Evolutionary conservation across 352 stramenopile genomes (phyloP), one percentile per base, ranked within the genome.

Genomic region (Globisporangium cederbergense): DNA sequence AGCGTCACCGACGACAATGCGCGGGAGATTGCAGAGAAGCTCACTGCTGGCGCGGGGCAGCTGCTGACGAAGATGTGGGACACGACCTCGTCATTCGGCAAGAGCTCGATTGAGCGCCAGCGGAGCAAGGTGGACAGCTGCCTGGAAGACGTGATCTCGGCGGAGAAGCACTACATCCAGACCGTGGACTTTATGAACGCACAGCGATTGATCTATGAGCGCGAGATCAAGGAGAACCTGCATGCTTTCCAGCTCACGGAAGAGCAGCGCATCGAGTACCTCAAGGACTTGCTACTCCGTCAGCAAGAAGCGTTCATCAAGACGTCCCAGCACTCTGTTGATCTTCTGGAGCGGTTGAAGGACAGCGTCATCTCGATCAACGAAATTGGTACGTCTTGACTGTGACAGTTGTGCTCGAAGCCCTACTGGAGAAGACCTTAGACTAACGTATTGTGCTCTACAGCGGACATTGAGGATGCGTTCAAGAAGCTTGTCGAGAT

Each of bases 21-120:
- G n/a, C 78, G 85, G 38, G 80, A 91, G 36, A 68, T 85, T 22
- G 81, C 78, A 11, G 84, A 93, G 38, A 91, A 87, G 56, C 65
- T 87, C 22, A 77, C 73, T 34, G 70, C 77, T 30, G 79, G 72
- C 47, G 77, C 75, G 4, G 84, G 84, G 0, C 84, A 93, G 60
- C 49, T 95, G 16, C 70, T 95, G 36, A 90, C 82, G 9, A 91
- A 90, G 58, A 91, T 95, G 75, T 92, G 81, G 83, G 83, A 92
- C 69, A 80, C 83, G 16, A 89, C 78, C 14, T 87, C 81, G 22
- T 74, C 82, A 0, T 89, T 95, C 36, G 75, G 78, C 0, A 83
- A 83, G 28, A 88, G 77, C 52, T 79, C 82, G 1, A 52, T 87
- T 13, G 83, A 93, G 43, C 74, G 83, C 10, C 83, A 91, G 60